phyloP scores from a whole-genome alignment of 2,329 filamentous ascomycete genomes.

The Fusarium napiforme region DNA sequence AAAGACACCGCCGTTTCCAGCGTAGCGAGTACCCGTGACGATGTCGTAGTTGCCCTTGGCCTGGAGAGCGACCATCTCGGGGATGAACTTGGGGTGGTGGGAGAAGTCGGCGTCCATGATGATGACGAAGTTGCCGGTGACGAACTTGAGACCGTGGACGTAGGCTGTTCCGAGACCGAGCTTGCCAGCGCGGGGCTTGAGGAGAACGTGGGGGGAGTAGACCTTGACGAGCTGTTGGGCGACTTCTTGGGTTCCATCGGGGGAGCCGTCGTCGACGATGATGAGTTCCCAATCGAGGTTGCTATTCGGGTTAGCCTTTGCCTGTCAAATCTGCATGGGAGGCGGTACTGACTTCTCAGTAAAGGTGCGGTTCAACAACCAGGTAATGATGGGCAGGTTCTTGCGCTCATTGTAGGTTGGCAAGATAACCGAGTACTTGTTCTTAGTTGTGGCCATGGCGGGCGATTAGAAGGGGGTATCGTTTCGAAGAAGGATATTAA shows the following conservation, averaged over 20 bases:
- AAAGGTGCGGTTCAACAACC: conserved; percentile 93
- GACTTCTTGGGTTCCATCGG: conserved; percentile 92
- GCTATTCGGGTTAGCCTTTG: conserved; percentile 57
- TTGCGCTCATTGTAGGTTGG: conserved; percentile 98
- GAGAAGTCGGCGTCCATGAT: conserved; percentile 99
- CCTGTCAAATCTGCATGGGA: rapidly evolving
- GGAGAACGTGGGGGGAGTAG: conserved; percentile 81
- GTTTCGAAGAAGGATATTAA: conserved; percentile 2
- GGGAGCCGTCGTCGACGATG: conserved; percentile 97
- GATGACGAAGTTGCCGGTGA: conserved; percentile 93
- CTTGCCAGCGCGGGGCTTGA: conserved; percentile 92
- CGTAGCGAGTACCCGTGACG: conserved; percentile 95
- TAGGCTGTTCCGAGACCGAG: conserved; percentile 97
- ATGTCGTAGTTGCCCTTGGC: conserved; percentile 86
- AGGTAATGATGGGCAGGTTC: conserved; percentile 95
- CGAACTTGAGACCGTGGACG: conserved; percentile 91
- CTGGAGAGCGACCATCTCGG: conserved; percentile 89
- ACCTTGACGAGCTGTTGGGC: conserved; percentile 89
- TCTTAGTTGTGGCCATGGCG: conserved; percentile 60
- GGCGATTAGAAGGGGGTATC: conserved; percentile 14
- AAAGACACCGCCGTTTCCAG: conserved; percentile 87
- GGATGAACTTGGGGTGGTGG: conserved; percentile 99
- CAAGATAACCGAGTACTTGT: conserved; percentile 97
- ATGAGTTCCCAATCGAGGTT: conserved; percentile 97
- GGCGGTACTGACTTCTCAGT: conserved; percentile 75